phyloP scores from a whole-genome alignment of 352 stramenopile genomes.

The Globisporangium middletonii region DNA sequence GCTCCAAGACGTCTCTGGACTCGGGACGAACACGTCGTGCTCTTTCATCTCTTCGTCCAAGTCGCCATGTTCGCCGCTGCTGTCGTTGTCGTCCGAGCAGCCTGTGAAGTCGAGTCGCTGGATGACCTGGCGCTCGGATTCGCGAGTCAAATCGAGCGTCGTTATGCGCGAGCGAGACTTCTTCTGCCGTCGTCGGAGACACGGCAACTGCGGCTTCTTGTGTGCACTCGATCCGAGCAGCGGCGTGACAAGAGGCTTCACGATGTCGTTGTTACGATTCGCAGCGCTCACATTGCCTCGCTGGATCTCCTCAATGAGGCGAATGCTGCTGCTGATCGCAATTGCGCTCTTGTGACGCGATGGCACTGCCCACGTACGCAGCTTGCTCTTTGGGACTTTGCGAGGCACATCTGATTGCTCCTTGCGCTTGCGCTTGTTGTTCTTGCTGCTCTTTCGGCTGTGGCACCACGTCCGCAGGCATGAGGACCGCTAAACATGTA shows the following conservation, averaged over 20 bases:
- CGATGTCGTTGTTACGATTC: neutral
- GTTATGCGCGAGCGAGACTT: conserved; percentile 1
- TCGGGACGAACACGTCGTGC: neutral
- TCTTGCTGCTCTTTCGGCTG: neutral
- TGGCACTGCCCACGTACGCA: neutral
- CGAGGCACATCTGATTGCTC: neutral
- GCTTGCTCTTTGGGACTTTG: neutral
- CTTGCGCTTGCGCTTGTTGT: neutral
- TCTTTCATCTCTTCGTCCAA: conserved; percentile 7
- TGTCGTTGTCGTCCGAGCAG: conserved; percentile 1
- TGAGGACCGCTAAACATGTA: neutral
- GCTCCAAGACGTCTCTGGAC: no score
- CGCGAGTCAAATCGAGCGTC: neutral
- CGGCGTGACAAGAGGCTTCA: neutral
- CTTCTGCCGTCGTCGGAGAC: conserved; percentile 6
- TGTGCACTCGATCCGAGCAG: neutral
- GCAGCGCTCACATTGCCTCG: neutral
- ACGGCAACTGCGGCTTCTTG: neutral
- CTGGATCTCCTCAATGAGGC: neutral
- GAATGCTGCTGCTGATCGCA: neutral
- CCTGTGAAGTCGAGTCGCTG: conserved; percentile 14
- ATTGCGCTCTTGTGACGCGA: neutral
- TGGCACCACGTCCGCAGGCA: neutral
- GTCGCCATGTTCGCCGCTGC: neutral
- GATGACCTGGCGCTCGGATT: neutral